A percentile compares a stretch with the other conserved stretches of the same genome.
These are phyloP conservation scores for Hydrangea macrophylla DNA, from an alignment of 148 eudicot species.

Conservation along the genomic window DNA sequence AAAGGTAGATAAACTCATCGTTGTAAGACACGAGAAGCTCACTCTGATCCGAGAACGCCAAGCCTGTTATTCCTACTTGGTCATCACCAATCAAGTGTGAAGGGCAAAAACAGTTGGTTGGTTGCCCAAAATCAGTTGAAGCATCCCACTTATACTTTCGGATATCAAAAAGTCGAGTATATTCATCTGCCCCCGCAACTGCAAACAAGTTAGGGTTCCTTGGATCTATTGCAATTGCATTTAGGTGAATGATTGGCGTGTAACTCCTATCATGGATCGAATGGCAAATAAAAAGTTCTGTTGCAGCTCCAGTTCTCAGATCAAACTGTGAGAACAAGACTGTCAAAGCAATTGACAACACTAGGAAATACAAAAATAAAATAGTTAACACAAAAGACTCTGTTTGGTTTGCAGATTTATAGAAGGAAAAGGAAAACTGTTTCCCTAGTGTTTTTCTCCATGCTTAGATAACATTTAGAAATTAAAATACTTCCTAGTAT, in stretches of 20 bases:
- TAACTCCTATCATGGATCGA: conserved; percentile 31
- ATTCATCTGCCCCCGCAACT: conserved; percentile 82
- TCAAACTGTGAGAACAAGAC: conserved; percentile 65
- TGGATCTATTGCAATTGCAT: conserved; percentile 83
- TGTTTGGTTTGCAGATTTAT: too few species aligned
- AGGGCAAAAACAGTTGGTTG: conserved; percentile 79
- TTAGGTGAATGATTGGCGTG: conserved; percentile 39
- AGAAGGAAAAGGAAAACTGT: too few species aligned
- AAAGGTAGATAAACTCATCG: conserved; percentile 77
- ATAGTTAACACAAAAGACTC: too few species aligned
- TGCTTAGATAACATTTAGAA: too few species aligned
- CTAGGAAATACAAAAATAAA: too few species aligned
- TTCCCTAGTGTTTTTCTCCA: too few species aligned
- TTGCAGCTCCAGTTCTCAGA: conserved; percentile 72
- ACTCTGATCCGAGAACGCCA: conserved; percentile 83
- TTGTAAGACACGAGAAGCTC: conserved; percentile 87
- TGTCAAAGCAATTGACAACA: conserved; percentile 14
- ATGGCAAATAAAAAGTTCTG: conserved; percentile 75
- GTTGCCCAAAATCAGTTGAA: conserved; percentile 70
- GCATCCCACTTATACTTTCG: conserved; percentile 71
- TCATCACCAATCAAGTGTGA: conserved; percentile 64
- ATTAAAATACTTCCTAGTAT: too few species aligned
- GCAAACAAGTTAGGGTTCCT: conserved; percentile 82
- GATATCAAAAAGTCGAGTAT: conserved; percentile 79
- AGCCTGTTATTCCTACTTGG: conserved; percentile 66